These are phyloP conservation scores for Amanita inopinata DNA, from an alignment of 768 basidiomycete genomes.

Conservation along the genomic window DNA sequence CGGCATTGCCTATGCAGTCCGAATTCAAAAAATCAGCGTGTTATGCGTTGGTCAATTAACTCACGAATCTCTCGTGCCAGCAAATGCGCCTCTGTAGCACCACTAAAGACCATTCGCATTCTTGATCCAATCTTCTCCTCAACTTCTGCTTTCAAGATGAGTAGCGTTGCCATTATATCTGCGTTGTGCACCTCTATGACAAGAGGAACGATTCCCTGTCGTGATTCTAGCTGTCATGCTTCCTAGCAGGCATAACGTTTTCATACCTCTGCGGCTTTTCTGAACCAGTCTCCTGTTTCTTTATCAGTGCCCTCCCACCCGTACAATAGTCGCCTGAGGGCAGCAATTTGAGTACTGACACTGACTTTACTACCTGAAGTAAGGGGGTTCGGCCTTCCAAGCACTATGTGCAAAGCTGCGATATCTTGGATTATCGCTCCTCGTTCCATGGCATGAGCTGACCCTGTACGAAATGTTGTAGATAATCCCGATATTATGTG, in stretches of 20 bases:
- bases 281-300: constrained; percentile 47
- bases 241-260: background rate
- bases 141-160: constrained; percentile 60
- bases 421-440: constrained; percentile 53
- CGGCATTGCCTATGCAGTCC: constrained; percentile 28
- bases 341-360: constrained; percentile 59
- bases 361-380: constrained; percentile 27
- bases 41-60: constrained; percentile 1
- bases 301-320: constrained; percentile 38
- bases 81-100: constrained; percentile 54
- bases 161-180: constrained; percentile 63
- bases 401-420: constrained; percentile 52
- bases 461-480: constrained; percentile 48
- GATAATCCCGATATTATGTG: constrained; percentile 54
- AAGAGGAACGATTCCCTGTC: constrained; percentile 52
- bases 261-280: constrained; percentile 42
- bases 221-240: constrained; percentile 7
- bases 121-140: constrained; percentile 46
- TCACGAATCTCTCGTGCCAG: constrained; percentile 59
- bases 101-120: constrained; percentile 54
- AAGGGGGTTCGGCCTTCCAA: constrained; percentile 33
- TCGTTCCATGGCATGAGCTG: constrained; percentile 44
- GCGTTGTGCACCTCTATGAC: constrained; percentile 60
- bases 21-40: constrained; percentile 2
- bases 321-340: constrained; percentile 50